Conservation (phyloP, 768 basidiomycete species). For the Suillus subaureus region DNA sequence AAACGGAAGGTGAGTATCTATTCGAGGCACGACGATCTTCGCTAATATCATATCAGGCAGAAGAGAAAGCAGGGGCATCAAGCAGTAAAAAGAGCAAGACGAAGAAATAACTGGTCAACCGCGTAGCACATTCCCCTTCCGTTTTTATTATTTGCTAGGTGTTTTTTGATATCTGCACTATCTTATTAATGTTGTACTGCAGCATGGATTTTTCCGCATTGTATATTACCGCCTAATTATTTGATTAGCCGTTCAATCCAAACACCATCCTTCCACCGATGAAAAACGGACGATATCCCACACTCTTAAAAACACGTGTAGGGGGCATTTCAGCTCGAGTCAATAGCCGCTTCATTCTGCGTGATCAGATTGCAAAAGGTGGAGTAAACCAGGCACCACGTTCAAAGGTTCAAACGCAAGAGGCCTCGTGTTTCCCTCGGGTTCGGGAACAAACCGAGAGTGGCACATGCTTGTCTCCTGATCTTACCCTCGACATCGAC, state of each 20-base stretch:
- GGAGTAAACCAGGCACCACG: conserved; percentile 1
- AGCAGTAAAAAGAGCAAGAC: conserved; percentile 44
- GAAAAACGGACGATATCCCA: not conserved
- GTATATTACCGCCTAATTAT: conserved; percentile 2
- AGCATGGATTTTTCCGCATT: conserved; percentile 1
- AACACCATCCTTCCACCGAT: not conserved
- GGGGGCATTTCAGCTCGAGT: not conserved
- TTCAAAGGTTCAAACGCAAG: not conserved
- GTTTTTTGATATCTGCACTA: not conserved
- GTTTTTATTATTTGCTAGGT: conserved; percentile 1
- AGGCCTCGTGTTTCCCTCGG: conserved; percentile 9
- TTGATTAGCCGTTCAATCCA: conserved; percentile 1
- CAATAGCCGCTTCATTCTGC: not conserved
- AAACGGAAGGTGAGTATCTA: conserved; percentile 55
- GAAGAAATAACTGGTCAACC: conserved; percentile 33
- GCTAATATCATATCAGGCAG: conserved; percentile 27
- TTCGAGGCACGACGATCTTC: conserved; percentile 19
- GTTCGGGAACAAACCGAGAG: conserved; percentile 5
- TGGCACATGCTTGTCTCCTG: conserved; percentile 4
- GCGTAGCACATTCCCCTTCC: not conserved
- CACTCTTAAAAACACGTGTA: conserved; percentile 2
- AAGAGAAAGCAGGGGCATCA: conserved; percentile 35
- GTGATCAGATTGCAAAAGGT: conserved; percentile 1
- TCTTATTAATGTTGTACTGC: conserved; percentile 4
- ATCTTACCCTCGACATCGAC: conserved; percentile 3